A percentile compares a stretch with the other conserved stretches of the same genome.
Conservation (phyloP, 208 protist genomes). For the Naegleria fowleri region DNA sequence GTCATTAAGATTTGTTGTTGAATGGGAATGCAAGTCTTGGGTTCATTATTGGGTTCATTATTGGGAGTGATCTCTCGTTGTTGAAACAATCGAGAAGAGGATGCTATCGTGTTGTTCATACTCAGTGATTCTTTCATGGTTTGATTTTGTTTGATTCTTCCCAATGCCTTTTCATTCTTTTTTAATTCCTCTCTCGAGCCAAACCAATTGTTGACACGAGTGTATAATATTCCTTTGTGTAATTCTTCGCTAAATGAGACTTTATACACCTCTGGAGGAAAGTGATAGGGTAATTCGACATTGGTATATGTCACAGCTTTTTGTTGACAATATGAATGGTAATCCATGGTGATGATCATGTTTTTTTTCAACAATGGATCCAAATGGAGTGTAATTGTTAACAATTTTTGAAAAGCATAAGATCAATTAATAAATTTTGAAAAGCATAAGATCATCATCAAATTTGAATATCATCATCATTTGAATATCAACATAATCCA, state of each 20-base stretch:
- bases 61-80: too few species aligned
- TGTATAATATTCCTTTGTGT: background rate
- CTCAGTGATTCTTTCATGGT: background rate
- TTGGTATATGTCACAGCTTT: background rate
- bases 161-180: background rate
- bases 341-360: too few species aligned
- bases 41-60: background rate
- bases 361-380: too few species aligned
- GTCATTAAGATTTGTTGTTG: background rate
- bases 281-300: background rate
- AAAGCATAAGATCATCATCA: too few species aligned
- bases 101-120: background rate
- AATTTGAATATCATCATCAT: too few species aligned
- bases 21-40: background rate
- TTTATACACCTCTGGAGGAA: background rate
- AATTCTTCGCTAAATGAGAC: background rate
- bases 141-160: background rate
- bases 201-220: background rate
- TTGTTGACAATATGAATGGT: too few species aligned
- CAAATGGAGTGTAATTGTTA: too few species aligned
- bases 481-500: too few species aligned
- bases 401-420: too few species aligned
- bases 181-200: background rate
- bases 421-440: too few species aligned
- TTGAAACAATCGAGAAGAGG: background rate